A percentile compares a stretch with the other conserved stretches of the same genome.
phyloP scores from a whole-genome alignment of 805 yeast genomes.

The Hanseniaspora taiwanica region DNA sequence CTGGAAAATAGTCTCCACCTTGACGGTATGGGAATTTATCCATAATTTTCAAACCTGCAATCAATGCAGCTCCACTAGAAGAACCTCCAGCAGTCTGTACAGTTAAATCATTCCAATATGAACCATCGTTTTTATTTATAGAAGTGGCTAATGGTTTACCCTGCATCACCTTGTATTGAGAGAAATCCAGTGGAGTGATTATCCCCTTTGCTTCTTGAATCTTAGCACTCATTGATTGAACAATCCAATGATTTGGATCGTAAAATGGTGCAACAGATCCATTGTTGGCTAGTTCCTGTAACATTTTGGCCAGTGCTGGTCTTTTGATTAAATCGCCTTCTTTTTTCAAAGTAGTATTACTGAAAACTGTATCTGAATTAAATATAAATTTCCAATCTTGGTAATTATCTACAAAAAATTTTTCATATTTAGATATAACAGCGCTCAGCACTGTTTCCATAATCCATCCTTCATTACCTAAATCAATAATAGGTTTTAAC shows the following conservation, averaged over 20 bases:
- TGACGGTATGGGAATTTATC: slow-evolving; percentile 29
- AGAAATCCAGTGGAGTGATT: slow-evolving; percentile 51
- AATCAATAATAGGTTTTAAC: slow-evolving; percentile 58
- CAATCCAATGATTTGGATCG: slow-evolving; percentile 71
- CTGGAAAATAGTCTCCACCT: slow-evolving; percentile 34
- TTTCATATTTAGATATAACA: slow-evolving; percentile 29
- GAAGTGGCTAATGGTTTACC: slow-evolving; percentile 28
- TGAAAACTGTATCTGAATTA: slow-evolving; percentile 16
- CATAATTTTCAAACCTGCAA: slow-evolving; percentile 61
- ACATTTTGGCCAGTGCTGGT: slow-evolving; percentile 50
- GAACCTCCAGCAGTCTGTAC: slow-evolving; percentile 57
- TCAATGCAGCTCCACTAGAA: slow-evolving; percentile 71
- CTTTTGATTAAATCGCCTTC: slow-evolving; percentile 52
- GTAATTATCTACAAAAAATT: slow-evolving; percentile 19
- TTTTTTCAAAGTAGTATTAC: slow-evolving; percentile 29
- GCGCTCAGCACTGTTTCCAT: slow-evolving; percentile 32
- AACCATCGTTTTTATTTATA: slow-evolving; percentile 28
- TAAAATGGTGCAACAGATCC: slow-evolving; percentile 73
- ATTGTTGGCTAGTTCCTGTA: slow-evolving; percentile 54
- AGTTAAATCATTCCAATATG: slow-evolving; percentile 27
- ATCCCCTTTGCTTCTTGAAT: slow-evolving; percentile 54
- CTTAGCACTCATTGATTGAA: slow-evolving; percentile 37
- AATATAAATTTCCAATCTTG: slow-evolving; percentile 48
- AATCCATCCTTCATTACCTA: slow-evolving; percentile 54
- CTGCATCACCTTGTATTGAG: slow-evolving; percentile 38